Base-by-base conservation (phyloP, 441 rosid species). In the Kokia cookei region DNA sequence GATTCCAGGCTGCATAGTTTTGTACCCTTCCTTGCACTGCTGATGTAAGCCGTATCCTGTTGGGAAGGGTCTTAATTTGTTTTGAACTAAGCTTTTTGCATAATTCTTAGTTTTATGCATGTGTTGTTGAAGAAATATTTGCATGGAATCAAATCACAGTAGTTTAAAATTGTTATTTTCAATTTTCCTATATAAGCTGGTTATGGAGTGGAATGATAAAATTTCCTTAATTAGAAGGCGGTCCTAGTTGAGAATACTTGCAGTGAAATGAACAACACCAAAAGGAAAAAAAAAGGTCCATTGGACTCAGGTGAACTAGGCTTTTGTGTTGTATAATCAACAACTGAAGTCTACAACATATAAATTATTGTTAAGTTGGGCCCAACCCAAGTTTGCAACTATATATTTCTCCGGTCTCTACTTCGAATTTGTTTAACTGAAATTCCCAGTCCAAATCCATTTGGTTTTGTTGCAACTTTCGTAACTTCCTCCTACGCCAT, bases 1-100 rank as follows among this genome's bases (percentile, higher is more conserved):
- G 45, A 43, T 72, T 45, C 67, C 40, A 42, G 64, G 42, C 67
- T 57, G 66, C 26, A 22, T 53, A 65, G 69, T 61, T 77, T 78
- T 68, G 64, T 42, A 58, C 26, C 73, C 37, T 37, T 65, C 8
- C 53, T 14, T 50, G 7, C 26, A 32, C n/a, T 40, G 17, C 58
- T 47, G 51, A 58, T 78, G 81, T 58, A 68, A 58, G 59, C 3
- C 12, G 0, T 7, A 59, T 59, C 64, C 64, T 59, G 14, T 19
- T 3, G 60, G 40, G 19, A 5, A 3, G 40, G 42, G 19, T 60
- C 65, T 60, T 29, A 10, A 60, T 60, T 14, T 29, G 42, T 60
- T 60, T 27, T 7, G 42, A 29, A 60, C 65, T 60, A 29, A 60
- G 19, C 42, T 37, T 48, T 65, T 48, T 7, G 69, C 63, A 54